Conservation (phyloP, 1,284 basidiomycete genomes). For the Cryptococcus wingfieldii region DNA sequence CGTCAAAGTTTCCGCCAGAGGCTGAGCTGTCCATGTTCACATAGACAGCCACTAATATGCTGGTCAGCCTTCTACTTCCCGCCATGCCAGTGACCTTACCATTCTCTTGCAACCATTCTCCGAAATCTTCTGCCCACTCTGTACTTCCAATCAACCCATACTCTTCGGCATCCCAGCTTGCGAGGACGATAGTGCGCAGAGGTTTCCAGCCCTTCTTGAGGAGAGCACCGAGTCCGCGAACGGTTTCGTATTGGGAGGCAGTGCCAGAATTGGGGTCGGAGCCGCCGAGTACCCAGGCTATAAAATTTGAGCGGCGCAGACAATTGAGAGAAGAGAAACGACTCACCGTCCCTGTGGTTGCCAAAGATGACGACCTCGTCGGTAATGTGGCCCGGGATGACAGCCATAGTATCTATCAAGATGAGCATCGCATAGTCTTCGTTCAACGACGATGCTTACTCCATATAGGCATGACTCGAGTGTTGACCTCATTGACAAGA, state of each 20-base stretch:
- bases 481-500: conserved; percentile 59
- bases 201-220: conserved; percentile 79
- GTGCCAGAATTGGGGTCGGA: conserved; percentile 84
- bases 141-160: conserved; percentile 83
- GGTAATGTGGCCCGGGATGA: conserved; percentile 80
- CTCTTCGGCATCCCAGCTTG: conserved; percentile 92
- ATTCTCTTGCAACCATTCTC: conserved; percentile 69
- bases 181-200: conserved; percentile 78
- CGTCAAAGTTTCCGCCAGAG: conserved; percentile 61
- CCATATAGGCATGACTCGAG: conserved; percentile 59
- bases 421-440: conserved; percentile 51
- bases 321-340: too few species aligned
- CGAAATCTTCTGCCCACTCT: conserved; percentile 86
- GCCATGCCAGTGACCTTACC: conserved; percentile 42
- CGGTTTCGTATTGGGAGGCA: conserved; percentile 74
- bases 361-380: conserved; percentile 83
- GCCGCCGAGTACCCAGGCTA: conserved; percentile 64
- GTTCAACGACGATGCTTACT: conserved; percentile 16
- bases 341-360: conserved; percentile 75
- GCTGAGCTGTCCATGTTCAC: conserved; percentile 73
- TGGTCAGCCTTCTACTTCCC: conserved; percentile 15
- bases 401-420: conserved; percentile 65
- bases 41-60: conserved; percentile 60
- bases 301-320: not conserved
- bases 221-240: conserved; percentile 74